Evolutionary conservation across 129 eudicot species (phyloP).

Genomic region (Flaveria sonorensis): DNA sequence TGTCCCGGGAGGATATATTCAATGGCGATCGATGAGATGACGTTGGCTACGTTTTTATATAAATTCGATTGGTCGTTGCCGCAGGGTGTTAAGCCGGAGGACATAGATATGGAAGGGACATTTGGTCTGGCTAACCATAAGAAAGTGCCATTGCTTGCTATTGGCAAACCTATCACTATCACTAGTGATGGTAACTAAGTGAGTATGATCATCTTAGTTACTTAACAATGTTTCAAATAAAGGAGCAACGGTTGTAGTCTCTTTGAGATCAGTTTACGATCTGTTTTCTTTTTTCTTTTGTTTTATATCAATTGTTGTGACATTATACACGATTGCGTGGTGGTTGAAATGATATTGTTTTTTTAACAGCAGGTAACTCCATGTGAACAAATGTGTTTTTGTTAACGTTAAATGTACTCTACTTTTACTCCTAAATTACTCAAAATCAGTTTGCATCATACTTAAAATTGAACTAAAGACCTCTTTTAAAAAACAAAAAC

Average conservation of each 20-base stretch:
- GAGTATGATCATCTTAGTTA: neutral
- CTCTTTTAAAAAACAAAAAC: too few species aligned
- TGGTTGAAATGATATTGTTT: neutral
- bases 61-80: conserved; percentile 8
- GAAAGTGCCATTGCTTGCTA: conserved; percentile 11
- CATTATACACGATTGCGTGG: neutral
- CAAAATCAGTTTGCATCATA: too few species aligned
- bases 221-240: neutral
- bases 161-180: neutral
- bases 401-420: too few species aligned
- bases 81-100: neutral
- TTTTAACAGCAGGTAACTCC: neutral
- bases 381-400: too few species aligned
- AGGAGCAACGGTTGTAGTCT: neutral
- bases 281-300: neutral
- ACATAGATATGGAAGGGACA: conserved; percentile 9
- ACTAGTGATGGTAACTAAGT: neutral
- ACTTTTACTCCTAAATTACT: too few species aligned
- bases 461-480: too few species aligned
- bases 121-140: conserved; percentile 16
- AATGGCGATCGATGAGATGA: conserved; percentile 11
- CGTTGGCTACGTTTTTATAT: neutral
- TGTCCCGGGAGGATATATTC: conserved; percentile 16
- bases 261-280: neutral
- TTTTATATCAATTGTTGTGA: neutral